These are phyloP conservation scores for Aspergillus ellipticus DNA, from an alignment of 495 filamentous ascomycete species.

Conservation along the genomic window DNA sequence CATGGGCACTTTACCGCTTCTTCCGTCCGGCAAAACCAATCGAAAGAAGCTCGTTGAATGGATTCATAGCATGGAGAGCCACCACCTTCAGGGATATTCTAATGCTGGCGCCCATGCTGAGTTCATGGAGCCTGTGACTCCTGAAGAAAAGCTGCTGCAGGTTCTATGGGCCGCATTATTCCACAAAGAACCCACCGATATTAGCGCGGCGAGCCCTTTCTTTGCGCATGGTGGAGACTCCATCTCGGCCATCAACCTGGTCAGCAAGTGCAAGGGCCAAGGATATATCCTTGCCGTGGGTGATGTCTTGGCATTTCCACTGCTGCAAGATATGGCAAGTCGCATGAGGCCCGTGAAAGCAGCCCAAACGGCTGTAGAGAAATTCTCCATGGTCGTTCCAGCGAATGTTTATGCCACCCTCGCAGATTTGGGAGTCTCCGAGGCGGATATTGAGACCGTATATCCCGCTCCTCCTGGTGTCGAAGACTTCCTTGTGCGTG, in stretches of 20 bases:
- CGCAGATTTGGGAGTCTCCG: background rate
- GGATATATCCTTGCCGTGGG: background rate
- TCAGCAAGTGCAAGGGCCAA: background rate
- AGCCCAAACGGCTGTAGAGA: background rate
- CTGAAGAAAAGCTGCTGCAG: background rate
- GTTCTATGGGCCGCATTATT: background rate
- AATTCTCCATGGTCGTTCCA: background rate
- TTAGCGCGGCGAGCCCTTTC: background rate
- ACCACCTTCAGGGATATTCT: background rate
- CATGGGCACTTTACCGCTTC: background rate
- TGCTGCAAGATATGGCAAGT: background rate
- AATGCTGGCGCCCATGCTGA: background rate
- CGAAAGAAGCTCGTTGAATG: background rate
- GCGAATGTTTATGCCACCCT: background rate
- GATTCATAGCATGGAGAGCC: background rate
- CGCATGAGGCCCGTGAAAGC: background rate
- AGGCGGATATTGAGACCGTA: background rate
- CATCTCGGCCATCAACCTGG: background rate
- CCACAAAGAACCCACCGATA: background rate
- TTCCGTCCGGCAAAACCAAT: background rate
- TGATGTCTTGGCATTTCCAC: background rate
- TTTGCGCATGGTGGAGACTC: background rate
- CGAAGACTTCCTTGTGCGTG: background rate
- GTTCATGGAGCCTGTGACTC: background rate
- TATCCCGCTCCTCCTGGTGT: background rate